phyloP scores from a whole-genome alignment of 148 eudicot genomes.

The Arbutus unedo region DNA sequence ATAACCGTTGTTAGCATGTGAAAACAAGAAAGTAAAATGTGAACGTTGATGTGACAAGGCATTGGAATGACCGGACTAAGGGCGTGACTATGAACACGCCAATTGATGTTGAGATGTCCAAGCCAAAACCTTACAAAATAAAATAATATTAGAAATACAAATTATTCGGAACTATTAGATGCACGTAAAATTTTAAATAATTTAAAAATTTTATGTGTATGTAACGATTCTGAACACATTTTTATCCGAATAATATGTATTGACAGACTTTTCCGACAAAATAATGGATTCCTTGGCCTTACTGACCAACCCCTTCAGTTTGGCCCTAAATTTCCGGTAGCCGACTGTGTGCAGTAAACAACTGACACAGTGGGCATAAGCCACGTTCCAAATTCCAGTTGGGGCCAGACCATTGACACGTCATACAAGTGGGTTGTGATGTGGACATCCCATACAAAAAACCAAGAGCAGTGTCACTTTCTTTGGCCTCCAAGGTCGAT shows the following conservation, averaged over 20 bases:
- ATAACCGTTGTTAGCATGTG: background rate
- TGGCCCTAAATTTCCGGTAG: background rate
- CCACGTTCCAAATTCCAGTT: background rate
- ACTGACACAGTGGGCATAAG: background rate
- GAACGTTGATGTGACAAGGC: background rate
- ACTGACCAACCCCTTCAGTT: constrained; percentile 5
- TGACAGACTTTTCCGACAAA: too few species aligned
- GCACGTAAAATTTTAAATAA: too few species aligned
- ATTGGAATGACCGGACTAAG: background rate
- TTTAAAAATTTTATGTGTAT: too few species aligned
- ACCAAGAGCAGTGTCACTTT: background rate
- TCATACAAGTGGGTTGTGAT: constrained; percentile 3
- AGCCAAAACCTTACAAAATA: background rate
- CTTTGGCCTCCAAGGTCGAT: constrained; percentile 1
- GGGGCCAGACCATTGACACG: background rate
- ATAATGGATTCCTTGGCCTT: background rate
- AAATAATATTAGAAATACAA: too few species aligned
- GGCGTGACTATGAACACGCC: background rate
- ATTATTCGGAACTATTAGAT: too few species aligned
- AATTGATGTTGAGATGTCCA: background rate
- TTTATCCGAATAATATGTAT: too few species aligned
- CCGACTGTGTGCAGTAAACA: background rate
- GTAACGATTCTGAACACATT: too few species aligned
- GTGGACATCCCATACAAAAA: background rate
- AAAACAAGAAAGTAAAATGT: background rate